Evolutionary conservation across 345 rosid species (phyloP).

Genomic region (Syzygium aqueum): DNA sequence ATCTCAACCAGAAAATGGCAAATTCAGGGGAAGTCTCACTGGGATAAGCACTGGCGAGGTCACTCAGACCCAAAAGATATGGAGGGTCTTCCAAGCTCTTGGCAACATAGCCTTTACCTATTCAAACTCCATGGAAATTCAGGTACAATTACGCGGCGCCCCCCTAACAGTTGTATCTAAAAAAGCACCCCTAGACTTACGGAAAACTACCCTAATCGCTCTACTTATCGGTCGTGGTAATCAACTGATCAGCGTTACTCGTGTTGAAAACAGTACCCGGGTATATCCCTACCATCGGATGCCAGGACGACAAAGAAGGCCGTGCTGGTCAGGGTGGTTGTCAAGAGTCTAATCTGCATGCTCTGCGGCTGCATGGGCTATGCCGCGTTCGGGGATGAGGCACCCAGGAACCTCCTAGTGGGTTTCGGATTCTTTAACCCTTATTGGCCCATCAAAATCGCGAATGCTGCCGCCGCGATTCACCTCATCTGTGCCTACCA

Average conservation of each 20-base stretch:
- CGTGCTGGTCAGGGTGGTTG: slow-evolving; percentile 40
- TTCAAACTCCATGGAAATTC: slow-evolving; percentile 77
- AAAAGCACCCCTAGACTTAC: no score
- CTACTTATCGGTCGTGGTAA: neutral
- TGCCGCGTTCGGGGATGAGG: slow-evolving; percentile 67
- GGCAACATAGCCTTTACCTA: slow-evolving; percentile 90
- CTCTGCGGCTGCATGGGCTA: slow-evolving; percentile 84
- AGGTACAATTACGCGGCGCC: slow-evolving; percentile 16
- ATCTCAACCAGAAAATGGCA: slow-evolving; percentile 9
- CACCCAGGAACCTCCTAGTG: slow-evolving; percentile 72
- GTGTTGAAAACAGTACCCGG: slow-evolving; percentile 26
- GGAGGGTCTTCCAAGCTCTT: slow-evolving; percentile 85
- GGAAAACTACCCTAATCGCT: neutral
- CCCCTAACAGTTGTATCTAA: no score
- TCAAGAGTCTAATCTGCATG: slow-evolving; percentile 76
- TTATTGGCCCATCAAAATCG: slow-evolving; percentile 81
- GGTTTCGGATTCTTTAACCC: slow-evolving; percentile 79
- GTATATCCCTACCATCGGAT: slow-evolving; percentile 59
- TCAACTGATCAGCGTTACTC: neutral
- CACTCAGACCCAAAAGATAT: slow-evolving; percentile 51
- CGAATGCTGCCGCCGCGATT: slow-evolving; percentile 54
- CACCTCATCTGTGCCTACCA: slow-evolving; percentile 86
- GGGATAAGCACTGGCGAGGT: slow-evolving; percentile 50
- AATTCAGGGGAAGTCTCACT: slow-evolving; percentile 53
- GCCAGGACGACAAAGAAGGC: slow-evolving; percentile 77